Evolutionary conservation across 352 stramenopile genomes (phyloP).

Genomic region (Elongisporangium prolatum): DNA sequence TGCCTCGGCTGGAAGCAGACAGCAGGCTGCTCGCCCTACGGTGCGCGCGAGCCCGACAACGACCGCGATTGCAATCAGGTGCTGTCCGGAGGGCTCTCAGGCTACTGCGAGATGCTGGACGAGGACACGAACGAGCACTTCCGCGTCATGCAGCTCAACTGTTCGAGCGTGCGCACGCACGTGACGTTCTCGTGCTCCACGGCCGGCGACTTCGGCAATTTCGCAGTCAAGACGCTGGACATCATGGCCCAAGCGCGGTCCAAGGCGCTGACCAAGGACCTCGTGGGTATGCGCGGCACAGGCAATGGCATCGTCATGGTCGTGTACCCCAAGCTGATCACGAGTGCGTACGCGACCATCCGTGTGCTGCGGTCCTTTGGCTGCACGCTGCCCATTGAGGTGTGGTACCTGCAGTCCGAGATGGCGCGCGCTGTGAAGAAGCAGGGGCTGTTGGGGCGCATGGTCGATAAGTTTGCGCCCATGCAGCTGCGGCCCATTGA

Average conservation of each 20-base stretch:
- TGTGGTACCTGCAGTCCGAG: slow-evolving; percentile 58
- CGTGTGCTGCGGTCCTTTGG: slow-evolving; percentile 33
- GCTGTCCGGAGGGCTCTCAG: slow-evolving; percentile 32
- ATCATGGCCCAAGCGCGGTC: slow-evolving; percentile 20
- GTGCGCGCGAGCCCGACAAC: slow-evolving; percentile 35
- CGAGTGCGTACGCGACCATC: slow-evolving; percentile 62
- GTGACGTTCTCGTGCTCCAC: slow-evolving; percentile 50
- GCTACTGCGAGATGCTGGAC: slow-evolving; percentile 68
- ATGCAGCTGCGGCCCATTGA: slow-evolving; percentile 32
- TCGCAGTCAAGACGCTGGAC: slow-evolving; percentile 26
- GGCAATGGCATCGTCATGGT: slow-evolving; percentile 65
- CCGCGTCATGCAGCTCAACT: slow-evolving; percentile 69
- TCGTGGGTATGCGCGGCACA: slow-evolving; percentile 22
- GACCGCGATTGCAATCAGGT: slow-evolving; percentile 49
- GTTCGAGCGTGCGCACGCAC: slow-evolving; percentile 41
- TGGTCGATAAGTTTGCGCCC: slow-evolving; percentile 23
- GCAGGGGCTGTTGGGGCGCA: slow-evolving; percentile 15
- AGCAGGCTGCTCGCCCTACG: slow-evolving; percentile 31
- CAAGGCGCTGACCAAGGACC: slow-evolving; percentile 12
- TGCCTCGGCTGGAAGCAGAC: slow-evolving; percentile 71
- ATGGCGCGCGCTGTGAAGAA: slow-evolving; percentile 25
- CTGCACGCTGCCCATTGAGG: slow-evolving; percentile 65
- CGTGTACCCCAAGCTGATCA: slow-evolving; percentile 66
- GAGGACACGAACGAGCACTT: slow-evolving; percentile 48
- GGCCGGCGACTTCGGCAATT: slow-evolving; percentile 62